Conservation (phyloP, 352 stramenopile genomes). For the Globisporangium lucens region DNA sequence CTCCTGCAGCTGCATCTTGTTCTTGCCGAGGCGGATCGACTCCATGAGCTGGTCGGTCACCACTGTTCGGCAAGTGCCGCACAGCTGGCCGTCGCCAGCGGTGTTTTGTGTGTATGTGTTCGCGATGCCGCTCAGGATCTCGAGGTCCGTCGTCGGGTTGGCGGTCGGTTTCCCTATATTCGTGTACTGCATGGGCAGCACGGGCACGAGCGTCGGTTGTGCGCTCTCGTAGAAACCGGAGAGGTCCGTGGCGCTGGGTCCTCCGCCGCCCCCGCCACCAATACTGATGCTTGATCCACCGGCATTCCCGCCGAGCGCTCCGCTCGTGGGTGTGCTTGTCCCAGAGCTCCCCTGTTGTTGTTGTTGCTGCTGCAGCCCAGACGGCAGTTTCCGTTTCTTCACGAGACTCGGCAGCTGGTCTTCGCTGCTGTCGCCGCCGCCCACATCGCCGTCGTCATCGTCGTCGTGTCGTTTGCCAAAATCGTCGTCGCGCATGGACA, state of each 20-base stretch:
- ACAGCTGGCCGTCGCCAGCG: constrained; percentile 45
- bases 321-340: constrained; percentile 16
- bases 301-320: background rate
- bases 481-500: constrained; percentile 14
- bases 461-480: constrained; percentile 17
- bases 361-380: constrained; percentile 15
- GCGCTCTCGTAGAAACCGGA: constrained; percentile 59
- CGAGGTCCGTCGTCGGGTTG: constrained; percentile 45
- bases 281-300: background rate
- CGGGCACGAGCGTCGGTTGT: constrained; percentile 38
- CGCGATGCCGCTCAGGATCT: constrained; percentile 83
- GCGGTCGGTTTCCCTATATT: constrained; percentile 17
- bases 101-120: constrained; percentile 75
- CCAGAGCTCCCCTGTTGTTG: background rate
- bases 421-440: constrained; percentile 18
- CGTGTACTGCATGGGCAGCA: constrained; percentile 67
- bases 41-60: constrained; percentile 76
- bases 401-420: constrained; percentile 18
- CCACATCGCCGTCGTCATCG: constrained; percentile 27
- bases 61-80: constrained; percentile 54
- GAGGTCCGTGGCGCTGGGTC: constrained; percentile 29
- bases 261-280: background rate
- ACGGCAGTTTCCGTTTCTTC: constrained; percentile 56
- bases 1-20: constrained; percentile 66
- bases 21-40: constrained; percentile 66